Percentiles rank a stretch among this genome's conserved stretches.
Conservation (phyloP, 371 early-diverging fungal species). For the Mucor plumbeus region DNA sequence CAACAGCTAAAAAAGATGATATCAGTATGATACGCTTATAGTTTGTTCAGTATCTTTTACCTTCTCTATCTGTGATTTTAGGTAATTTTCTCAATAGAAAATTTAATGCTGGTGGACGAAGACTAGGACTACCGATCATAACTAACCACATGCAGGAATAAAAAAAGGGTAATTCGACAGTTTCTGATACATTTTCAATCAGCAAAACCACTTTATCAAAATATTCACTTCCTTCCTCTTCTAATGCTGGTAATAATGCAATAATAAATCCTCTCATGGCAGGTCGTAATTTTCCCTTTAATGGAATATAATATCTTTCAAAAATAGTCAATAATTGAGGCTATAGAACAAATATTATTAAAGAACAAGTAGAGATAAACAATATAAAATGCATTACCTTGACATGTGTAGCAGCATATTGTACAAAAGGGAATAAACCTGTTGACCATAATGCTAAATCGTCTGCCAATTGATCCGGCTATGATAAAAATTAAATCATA, state of each 20-base stretch:
- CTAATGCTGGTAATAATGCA: constrained; percentile 86
- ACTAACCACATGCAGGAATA: constrained; percentile 83
- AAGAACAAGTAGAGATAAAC: background rate
- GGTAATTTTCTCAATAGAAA: constrained; percentile 81
- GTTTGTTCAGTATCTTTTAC: constrained; percentile 27
- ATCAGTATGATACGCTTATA: too few relatives aligned
- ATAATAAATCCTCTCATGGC: constrained; percentile 83
- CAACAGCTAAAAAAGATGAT: constrained; percentile 57
- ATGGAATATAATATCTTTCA: constrained; percentile 75
- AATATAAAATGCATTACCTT: constrained; percentile 57
- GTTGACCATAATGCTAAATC: constrained; percentile 89
- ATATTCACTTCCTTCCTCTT: constrained; percentile 91
- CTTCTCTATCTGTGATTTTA: constrained; percentile 67
- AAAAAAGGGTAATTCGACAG: constrained; percentile 77
- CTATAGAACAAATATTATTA: constrained; percentile 37
- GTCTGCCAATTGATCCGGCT: constrained; percentile 75
- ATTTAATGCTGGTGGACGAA: constrained; percentile 77
- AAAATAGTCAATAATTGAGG: constrained; percentile 82
- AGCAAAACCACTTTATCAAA: constrained; percentile 76
- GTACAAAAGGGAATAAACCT: constrained; percentile 92
- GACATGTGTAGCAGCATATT: constrained; percentile 82
- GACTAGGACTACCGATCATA: constrained; percentile 71
- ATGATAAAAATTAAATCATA: background rate
- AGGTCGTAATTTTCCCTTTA: constrained; percentile 72
- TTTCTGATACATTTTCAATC: constrained; percentile 69